A percentile compares a stretch with the other conserved stretches of the same genome.
phyloP scores from a whole-genome alignment of 805 yeast genomes.

The Wickerhamiella lipophila region DNA sequence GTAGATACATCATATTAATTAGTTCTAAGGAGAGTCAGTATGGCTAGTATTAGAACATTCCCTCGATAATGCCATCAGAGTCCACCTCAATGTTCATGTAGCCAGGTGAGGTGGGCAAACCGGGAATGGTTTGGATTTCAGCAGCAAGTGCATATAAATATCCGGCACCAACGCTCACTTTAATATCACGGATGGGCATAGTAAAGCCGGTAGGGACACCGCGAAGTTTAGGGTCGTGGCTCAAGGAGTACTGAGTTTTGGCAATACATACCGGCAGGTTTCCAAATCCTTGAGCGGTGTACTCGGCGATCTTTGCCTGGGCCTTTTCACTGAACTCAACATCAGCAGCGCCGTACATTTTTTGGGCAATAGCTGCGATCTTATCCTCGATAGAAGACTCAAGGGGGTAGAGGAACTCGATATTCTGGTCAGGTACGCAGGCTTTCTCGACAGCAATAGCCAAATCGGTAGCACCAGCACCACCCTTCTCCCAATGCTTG shows the following conservation, averaged over 20 bases:
- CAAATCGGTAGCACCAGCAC: constrained; percentile 70
- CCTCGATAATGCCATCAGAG: constrained; percentile 86
- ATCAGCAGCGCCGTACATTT: constrained; percentile 86
- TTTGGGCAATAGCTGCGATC: constrained; percentile 61
- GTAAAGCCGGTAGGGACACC: constrained; percentile 93
- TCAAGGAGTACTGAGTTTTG: constrained; percentile 90
- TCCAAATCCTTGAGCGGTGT: constrained; percentile 77
- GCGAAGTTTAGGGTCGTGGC: constrained; percentile 84
- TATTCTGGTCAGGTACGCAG: constrained; percentile 38
- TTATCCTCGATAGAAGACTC: constrained; percentile 65
- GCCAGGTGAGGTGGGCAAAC: constrained; percentile 90
- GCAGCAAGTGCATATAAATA: constrained; percentile 93
- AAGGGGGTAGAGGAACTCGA: constrained; percentile 57
- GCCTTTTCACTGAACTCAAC: constrained; percentile 79
- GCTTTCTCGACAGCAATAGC: constrained; percentile 76
- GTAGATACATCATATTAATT: neutral
- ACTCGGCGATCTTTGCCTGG: constrained; percentile 63
- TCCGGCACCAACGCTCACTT: constrained; percentile 94
- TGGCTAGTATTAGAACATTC: constrained; percentile 46
- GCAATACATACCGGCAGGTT: constrained; percentile 93
- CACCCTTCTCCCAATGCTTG: constrained; percentile 94
- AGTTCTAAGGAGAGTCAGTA: neutral
- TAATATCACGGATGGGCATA: constrained; percentile 86
- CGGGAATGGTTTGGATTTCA: constrained; percentile 94
- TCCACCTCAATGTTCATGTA: constrained; percentile 94